phyloP scores from a whole-genome alignment of 192 early-diverging fungal species.

The Coemansia sp. region DNA sequence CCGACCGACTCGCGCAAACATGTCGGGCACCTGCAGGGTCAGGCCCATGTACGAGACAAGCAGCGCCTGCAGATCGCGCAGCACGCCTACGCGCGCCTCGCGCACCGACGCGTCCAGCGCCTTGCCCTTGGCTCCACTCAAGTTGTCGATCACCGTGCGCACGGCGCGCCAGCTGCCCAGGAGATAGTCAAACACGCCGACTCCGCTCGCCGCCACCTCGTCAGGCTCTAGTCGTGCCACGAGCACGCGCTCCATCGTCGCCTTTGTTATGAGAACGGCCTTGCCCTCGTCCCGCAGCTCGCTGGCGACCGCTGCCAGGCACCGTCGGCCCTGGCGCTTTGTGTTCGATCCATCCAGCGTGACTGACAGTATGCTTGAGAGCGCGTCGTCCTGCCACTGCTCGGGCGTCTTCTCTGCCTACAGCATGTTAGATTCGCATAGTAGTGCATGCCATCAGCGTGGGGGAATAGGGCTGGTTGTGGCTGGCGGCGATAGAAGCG shows the following conservation, averaged over 20 bases:
- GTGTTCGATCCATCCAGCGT: conserved; percentile 69
- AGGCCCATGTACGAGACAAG: conserved; percentile 86
- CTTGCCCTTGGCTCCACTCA: conserved; percentile 52
- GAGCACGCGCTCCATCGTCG: conserved; percentile 67
- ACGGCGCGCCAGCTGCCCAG: conserved; percentile 64
- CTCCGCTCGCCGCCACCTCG: conserved; percentile 39
- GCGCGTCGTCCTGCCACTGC: conserved; percentile 83
- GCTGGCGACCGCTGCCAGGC: conserved; percentile 26
- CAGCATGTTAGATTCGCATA: no score
- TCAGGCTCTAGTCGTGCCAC: conserved; percentile 70
- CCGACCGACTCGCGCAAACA: conserved; percentile 73
- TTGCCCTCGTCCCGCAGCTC: conserved; percentile 42
- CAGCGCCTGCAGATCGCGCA: conserved; percentile 64
- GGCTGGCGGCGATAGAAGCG: not conserved
- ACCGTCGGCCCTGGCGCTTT: conserved; percentile 21
- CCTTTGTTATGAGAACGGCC: conserved; percentile 46
- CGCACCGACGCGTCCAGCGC: conserved; percentile 61
- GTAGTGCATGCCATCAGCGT: not conserved
- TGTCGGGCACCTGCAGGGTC: conserved; percentile 83
- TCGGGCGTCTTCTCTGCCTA: conserved; percentile 52
- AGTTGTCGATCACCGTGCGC: conserved; percentile 56
- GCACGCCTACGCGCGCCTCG: conserved; percentile 59
- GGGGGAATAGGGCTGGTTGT: conserved; percentile 2
- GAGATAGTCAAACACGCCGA: conserved; percentile 67
- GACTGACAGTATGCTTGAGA: conserved; percentile 76